Percentiles rank a stretch among this genome's conserved stretches.
Conservation (phyloP, 106 monocot species). For the Dendrobium nobile region DNA sequence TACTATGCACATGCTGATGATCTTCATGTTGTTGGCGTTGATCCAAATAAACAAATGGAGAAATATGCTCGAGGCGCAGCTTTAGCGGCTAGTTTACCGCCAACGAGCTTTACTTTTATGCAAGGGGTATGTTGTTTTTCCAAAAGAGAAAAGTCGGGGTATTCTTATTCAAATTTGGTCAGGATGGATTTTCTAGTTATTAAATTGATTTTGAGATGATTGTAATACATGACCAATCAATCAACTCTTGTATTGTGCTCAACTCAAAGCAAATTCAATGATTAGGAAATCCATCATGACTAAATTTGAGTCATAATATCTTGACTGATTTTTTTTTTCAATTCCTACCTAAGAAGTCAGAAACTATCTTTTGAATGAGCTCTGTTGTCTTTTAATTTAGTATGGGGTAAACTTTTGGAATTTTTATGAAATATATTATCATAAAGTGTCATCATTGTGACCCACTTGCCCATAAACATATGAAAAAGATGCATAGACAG, state of each 20-base stretch:
- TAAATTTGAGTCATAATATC: too few species aligned
- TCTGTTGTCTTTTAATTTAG: background rate
- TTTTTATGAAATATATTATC: background rate
- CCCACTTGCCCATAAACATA: background rate
- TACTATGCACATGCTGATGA: constrained; percentile 47
- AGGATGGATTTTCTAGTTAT: too few species aligned
- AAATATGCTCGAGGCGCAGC: constrained; percentile 64
- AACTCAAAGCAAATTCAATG: too few species aligned
- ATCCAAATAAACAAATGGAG: constrained; percentile 83
- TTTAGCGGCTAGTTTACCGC: constrained; percentile 32
- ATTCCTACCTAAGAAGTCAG: background rate
- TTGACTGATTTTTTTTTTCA: background rate
- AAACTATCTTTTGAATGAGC: background rate
- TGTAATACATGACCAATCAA: too few species aligned
- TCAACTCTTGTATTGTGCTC: too few species aligned
- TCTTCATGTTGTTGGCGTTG: constrained; percentile 54
- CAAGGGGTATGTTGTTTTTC: constrained; percentile 43
- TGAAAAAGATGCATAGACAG: background rate
- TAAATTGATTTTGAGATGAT: too few species aligned
- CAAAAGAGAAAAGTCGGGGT: background rate
- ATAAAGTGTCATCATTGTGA: background rate
- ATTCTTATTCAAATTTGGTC: too few species aligned
- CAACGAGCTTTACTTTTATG: constrained; percentile 54
- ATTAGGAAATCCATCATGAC: too few species aligned
- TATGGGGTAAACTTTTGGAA: background rate